phyloP scores from a whole-genome alignment of 257 asterid genomes.

The Ligustrum vulgare region DNA sequence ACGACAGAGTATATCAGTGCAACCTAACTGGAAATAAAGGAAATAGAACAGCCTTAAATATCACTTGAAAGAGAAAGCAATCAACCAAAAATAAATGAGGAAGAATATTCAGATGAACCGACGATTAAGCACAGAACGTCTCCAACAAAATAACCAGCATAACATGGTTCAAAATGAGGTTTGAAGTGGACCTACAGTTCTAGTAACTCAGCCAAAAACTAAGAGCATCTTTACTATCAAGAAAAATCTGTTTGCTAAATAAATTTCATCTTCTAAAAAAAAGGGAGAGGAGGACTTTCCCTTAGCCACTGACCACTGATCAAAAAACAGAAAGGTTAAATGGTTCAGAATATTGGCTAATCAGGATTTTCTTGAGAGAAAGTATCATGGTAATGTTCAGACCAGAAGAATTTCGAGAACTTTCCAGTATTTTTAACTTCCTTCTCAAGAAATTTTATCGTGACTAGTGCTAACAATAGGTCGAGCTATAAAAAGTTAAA shows the following conservation, averaged over 20 bases:
- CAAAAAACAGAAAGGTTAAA: not conserved
- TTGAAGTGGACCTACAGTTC: too few relatives aligned
- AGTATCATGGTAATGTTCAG: not conserved
- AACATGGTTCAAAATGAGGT: not conserved
- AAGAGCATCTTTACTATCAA: not conserved
- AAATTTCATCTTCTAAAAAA: not conserved
- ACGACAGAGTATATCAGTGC: too few relatives aligned
- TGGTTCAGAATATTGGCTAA: not conserved
- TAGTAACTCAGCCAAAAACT: not conserved
- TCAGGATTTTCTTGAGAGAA: not conserved
- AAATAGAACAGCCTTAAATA: not conserved
- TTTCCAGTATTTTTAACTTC: not conserved
- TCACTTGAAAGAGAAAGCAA: not conserved
- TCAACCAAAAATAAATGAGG: not conserved
- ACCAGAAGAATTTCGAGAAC: not conserved
- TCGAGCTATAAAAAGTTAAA: not conserved
- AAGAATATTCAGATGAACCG: not conserved
- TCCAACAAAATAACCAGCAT: not conserved
- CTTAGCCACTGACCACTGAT: not conserved
- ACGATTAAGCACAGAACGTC: not conserved
- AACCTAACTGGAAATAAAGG: not conserved
- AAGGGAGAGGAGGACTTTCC: not conserved
- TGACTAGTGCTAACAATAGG: not conserved
- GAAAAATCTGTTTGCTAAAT: not conserved
- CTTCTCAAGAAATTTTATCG: not conserved